These are phyloP conservation scores for Fraxinus pennsylvanica DNA, from an alignment of 257 asterid species.

Conservation along the genomic window DNA sequence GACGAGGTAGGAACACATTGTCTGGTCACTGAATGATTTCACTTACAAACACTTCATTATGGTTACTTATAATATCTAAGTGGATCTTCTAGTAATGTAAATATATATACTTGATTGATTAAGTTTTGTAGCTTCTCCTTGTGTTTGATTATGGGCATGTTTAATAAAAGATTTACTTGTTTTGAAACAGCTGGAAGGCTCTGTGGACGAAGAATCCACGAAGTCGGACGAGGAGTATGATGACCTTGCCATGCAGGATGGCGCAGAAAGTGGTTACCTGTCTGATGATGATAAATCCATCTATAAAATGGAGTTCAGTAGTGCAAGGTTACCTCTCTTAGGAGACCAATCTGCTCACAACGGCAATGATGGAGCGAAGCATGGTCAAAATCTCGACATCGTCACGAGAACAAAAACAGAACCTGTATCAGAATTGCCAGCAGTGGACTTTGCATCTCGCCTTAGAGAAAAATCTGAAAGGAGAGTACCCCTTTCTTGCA, in stretches of 20 bases:
- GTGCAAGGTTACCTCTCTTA: not conserved
- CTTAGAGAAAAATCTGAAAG: slow-evolving; percentile 12
- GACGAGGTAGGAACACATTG: slow-evolving; percentile 57
- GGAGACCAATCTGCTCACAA: not conserved
- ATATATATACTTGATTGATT: not conserved
- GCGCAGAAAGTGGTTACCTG: slow-evolving; percentile 48
- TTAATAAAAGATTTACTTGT: not conserved
- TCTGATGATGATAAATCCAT: slow-evolving; percentile 47
- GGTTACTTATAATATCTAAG: not conserved
- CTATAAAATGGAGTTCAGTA: too few species aligned
- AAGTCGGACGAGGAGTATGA: slow-evolving; percentile 90
- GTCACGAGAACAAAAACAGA: slow-evolving; percentile 44
- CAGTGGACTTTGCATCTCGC: slow-evolving; percentile 21
- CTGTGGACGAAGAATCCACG: slow-evolving; percentile 87
- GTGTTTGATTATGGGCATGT: not conserved
- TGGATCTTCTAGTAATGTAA: not conserved
- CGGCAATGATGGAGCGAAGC: slow-evolving; percentile 33
- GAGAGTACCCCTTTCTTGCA: slow-evolving; percentile 26
- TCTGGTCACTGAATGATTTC: not conserved
- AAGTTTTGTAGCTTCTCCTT: not conserved
- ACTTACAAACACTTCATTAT: not conserved
- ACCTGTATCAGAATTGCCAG: slow-evolving; percentile 35
- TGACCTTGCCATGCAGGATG: slow-evolving; percentile 77
- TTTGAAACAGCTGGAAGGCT: slow-evolving; percentile 69
- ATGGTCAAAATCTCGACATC: slow-evolving; percentile 32